Evolutionary conservation across 176 grass and related monocot species (phyloP).

Genomic region (Eremochloa ophiuroides): DNA sequence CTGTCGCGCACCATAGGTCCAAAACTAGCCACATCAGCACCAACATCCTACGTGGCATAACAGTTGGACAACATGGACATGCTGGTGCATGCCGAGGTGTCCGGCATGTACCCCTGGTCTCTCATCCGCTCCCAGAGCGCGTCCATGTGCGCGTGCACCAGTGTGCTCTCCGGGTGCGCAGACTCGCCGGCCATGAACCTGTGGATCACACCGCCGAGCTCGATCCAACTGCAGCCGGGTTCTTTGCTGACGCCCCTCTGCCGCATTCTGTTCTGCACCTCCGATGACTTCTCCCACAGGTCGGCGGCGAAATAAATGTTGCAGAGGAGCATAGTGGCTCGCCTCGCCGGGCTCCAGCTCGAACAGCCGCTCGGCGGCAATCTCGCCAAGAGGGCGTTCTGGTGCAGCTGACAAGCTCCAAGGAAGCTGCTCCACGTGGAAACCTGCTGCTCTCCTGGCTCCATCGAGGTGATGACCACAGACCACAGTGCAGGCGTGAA

Average conservation of each 20-base stretch:
- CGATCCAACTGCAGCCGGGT: slow-evolving; percentile 90
- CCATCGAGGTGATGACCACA: slow-evolving; percentile 66
- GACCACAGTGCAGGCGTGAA: slow-evolving; percentile 73
- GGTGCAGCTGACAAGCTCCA: too few relatives aligned
- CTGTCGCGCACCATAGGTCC: too few relatives aligned
- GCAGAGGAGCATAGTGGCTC: too few relatives aligned
- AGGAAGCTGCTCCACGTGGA: slow-evolving; percentile 72
- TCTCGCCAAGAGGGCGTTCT: too few relatives aligned
- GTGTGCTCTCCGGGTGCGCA: slow-evolving; percentile 53
- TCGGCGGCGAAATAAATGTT: too few relatives aligned
- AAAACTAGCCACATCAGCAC: too few relatives aligned
- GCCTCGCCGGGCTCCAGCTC: too few relatives aligned
- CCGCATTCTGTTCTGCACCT: slow-evolving; percentile 62
- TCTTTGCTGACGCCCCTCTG: slow-evolving; percentile 62
- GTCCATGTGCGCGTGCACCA: slow-evolving; percentile 58
- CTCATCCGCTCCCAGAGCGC: slow-evolving; percentile 72
- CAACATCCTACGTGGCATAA: too few relatives aligned
- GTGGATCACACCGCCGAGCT: slow-evolving; percentile 54
- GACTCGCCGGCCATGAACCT: slow-evolving; percentile 77
- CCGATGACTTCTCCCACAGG: too few relatives aligned
- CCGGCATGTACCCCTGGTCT: slow-evolving; percentile 60
- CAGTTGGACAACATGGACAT: too few relatives aligned
- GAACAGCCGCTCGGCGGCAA: too few relatives aligned
- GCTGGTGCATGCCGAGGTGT: too few relatives aligned
- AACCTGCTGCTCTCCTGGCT: slow-evolving; percentile 38